Base-by-base conservation (phyloP, 805 yeast genomes). In the Yarrowia deformans region DNA sequence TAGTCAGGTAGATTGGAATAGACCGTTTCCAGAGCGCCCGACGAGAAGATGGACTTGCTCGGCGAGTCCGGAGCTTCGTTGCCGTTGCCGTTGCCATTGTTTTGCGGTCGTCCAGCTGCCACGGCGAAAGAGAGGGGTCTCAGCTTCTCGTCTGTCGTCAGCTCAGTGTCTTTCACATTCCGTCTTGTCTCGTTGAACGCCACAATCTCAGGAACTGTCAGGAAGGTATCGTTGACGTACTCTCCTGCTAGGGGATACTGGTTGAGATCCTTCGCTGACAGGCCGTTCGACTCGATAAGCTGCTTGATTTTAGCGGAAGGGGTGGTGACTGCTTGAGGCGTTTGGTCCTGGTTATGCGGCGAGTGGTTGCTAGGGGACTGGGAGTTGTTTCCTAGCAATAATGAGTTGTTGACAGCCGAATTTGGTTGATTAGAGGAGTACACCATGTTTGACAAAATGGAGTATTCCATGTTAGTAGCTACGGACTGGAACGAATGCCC, bases 391-490 rank as follows among this genome's bases (percentile, higher is more conserved):
- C 66, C 66, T 0, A 60, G 43, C 66, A 60, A 19, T 12, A 60
- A 39, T 3, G 66, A 60, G 42, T 60, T 60, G 52, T 45, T 60
- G 1, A 60, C 66, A 0, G 66, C 50, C 7, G 68, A 63, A n/a
- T 48, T 48, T 1, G 56, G 39, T 18, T 63, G 68, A 1, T 48
- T 48, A 10, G 56, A 48, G 12, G 55, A 35, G 14, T 48, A 48
- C 56, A 79, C 72, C 67, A 79, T 78, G 43, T 75, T 74, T 45
- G 79, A 73, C 50, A 79, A 70, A 12, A 78, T 75, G 29, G 75
- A 73, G 72, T 78, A 79, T 68, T 79, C 82, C 70, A 75, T 72
- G 66, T 78, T 76, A 13, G 79, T 76, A 5, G 80, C 76, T n/a
- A 75, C 66, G 12, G 79, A 75, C 58, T 79, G 77, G 70, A 79